A percentile compares a stretch with the other conserved stretches of the same genome.
Conservation (phyloP, 2,329 filamentous ascomycete species). For the Xylaria sp. region DNA sequence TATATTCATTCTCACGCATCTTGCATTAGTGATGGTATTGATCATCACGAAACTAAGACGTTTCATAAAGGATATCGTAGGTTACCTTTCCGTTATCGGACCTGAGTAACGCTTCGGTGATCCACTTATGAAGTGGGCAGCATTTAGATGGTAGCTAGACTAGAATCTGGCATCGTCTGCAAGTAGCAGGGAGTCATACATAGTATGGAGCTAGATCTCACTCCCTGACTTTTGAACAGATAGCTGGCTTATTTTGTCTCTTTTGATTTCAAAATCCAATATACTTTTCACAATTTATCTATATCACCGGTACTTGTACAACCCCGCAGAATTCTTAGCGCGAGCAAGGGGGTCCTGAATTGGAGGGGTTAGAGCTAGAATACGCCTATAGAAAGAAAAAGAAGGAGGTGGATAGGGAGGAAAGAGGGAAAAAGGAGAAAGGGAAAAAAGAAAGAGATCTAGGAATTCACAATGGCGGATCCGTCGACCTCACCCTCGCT, state of each 20-base stretch:
- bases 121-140: slow-evolving; percentile 24
- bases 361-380: neutral
- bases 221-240: neutral
- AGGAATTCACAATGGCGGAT: slow-evolving; percentile 60
- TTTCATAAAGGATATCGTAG: neutral
- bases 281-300: neutral
- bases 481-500: slow-evolving; percentile 69
- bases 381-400: neutral
- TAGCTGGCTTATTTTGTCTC: neutral
- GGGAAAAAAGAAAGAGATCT: neutral
- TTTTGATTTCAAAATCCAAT: neutral
- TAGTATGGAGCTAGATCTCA: neutral
- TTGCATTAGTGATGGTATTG: neutral
- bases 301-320: neutral
- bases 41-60: neutral
- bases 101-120: neutral
- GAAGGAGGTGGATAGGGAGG: neutral
- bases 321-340: slow-evolving; percentile 6
- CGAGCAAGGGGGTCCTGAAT: neutral
- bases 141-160: neutral
- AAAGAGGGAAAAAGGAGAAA: neutral
- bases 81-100: slow-evolving; percentile 31
- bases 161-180: neutral
- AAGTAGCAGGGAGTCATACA: neutral
- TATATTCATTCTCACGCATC: neutral